Percentiles rank a stretch among this genome's conserved stretches.
phyloP scores from a whole-genome alignment of 805 yeast genomes.

The Monosporozyma siamensis region DNA sequence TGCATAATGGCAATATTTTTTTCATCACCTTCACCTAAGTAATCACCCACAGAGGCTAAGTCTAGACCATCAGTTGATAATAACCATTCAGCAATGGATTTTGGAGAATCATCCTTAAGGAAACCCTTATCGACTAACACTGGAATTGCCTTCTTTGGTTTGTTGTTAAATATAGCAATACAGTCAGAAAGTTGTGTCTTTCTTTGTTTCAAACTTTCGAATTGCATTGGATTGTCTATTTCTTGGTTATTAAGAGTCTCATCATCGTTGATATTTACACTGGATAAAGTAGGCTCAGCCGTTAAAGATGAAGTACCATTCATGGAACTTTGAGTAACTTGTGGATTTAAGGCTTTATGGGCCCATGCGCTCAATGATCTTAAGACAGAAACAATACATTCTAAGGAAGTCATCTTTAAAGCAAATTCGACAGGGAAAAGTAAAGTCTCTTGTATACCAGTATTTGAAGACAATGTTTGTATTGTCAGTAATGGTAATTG shows the following conservation, averaged over 20 bases:
- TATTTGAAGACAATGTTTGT: slow-evolving; percentile 40
- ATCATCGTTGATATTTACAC: slow-evolving; percentile 8
- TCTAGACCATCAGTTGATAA: slow-evolving; percentile 69
- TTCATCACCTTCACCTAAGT: slow-evolving; percentile 79
- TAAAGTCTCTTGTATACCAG: slow-evolving; percentile 13
- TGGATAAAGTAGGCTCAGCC: slow-evolving; percentile 6
- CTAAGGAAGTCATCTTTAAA: slow-evolving; percentile 70
- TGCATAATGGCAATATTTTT: slow-evolving; percentile 79
- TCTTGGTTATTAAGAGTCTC: slow-evolving; percentile 27
- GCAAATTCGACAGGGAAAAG: slow-evolving; percentile 72
- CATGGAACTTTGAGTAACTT: slow-evolving; percentile 3
- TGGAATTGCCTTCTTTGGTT: slow-evolving; percentile 72
- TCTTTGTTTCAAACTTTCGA: slow-evolving; percentile 73
- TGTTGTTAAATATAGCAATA: slow-evolving; percentile 68
- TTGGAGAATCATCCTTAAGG: slow-evolving; percentile 50
- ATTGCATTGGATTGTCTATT: slow-evolving; percentile 69
- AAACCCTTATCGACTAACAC: slow-evolving; percentile 55
- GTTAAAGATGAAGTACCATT: neutral
- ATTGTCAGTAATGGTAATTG: slow-evolving; percentile 72
- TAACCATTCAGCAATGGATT: slow-evolving; percentile 65
- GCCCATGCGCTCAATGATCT: slow-evolving; percentile 82
- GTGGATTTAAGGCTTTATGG: slow-evolving; percentile 45
- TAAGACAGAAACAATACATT: slow-evolving; percentile 71
- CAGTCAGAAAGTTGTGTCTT: slow-evolving; percentile 77
- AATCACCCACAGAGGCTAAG: slow-evolving; percentile 81